Conservation (phyloP, 2,329 filamentous ascomycete genomes). For the Aspergillus ustus region DNA sequence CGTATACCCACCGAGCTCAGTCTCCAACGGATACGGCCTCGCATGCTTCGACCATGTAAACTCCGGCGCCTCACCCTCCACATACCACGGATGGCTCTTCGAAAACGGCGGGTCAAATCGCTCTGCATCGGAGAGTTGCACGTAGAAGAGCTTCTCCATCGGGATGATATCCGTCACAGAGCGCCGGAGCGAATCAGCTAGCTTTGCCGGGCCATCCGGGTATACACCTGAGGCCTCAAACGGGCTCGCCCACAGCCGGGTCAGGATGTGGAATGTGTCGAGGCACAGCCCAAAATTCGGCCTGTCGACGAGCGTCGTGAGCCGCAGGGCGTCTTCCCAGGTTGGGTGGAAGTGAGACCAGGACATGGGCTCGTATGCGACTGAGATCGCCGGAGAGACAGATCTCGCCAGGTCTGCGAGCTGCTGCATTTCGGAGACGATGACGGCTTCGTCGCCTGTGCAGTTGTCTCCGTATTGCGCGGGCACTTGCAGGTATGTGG, state of each 20-base stretch:
- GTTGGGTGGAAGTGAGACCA: conserved; percentile 39
- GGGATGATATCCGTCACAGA: conserved; percentile 27
- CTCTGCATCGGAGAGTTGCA: conserved; percentile 44
- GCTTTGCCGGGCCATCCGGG: conserved; percentile 22
- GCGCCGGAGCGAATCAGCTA: conserved; percentile 30
- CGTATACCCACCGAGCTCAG: conserved; percentile 31
- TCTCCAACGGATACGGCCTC: conserved; percentile 38
- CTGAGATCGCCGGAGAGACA: conserved; percentile 26
- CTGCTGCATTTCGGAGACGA: conserved; percentile 36
- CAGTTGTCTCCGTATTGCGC: conserved; percentile 32
- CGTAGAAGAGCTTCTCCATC: conserved; percentile 39
- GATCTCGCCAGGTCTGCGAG: conserved; percentile 33
- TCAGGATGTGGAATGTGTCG: conserved; percentile 42
- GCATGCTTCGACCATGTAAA: conserved; percentile 38
- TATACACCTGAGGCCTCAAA: conserved; percentile 29
- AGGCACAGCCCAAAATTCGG: conserved; percentile 45
- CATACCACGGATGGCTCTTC: conserved; percentile 34
- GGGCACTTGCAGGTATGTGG: conserved; percentile 39
- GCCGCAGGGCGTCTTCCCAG: conserved; percentile 38
- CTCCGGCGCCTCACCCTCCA: conserved; percentile 32
- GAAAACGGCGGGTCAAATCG: conserved; percentile 37
- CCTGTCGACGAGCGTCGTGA: conserved; percentile 34
- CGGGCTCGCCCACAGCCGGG: conserved; percentile 39
- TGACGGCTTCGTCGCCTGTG: conserved; percentile 31
- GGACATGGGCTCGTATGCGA: conserved; percentile 43